These are phyloP conservation scores for Diaporthe sp. DNA, from an alignment of 2,329 filamentous ascomycete species.

Conservation along the genomic window DNA sequence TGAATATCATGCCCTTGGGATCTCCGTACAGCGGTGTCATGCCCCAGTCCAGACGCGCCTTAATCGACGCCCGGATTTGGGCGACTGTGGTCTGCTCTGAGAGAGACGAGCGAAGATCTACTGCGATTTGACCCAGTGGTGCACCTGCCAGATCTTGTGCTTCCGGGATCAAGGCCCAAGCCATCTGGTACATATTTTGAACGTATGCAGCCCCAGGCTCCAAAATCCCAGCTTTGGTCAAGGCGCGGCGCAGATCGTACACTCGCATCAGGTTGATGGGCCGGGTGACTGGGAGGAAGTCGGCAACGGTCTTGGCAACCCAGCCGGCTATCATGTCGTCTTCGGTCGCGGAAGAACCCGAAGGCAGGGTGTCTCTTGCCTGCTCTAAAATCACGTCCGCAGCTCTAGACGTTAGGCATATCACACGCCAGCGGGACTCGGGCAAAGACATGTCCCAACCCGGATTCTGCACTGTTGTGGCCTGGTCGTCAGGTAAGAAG, in stretches of 20 bases:
- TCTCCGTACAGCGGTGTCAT: background rate
- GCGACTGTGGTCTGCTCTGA: background rate
- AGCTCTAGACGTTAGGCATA: background rate
- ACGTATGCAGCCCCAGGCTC: background rate
- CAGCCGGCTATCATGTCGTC: slow-evolving; percentile 6
- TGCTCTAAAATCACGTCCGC: background rate
- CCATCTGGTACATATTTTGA: slow-evolving; percentile 5
- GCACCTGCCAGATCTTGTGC: background rate
- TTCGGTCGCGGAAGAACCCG: background rate
- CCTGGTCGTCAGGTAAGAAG: background rate
- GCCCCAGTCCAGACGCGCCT: background rate
- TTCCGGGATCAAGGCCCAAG: background rate
- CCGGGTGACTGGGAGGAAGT: background rate
- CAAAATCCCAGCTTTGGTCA: background rate
- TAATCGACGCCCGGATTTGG: background rate
- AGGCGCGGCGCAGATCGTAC: background rate
- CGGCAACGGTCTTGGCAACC: background rate
- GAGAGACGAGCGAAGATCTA: background rate
- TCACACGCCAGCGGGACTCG: background rate
- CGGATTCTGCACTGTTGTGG: background rate
- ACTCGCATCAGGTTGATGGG: background rate
- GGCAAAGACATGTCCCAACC: background rate
- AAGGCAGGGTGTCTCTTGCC: background rate
- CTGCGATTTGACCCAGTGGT: background rate
- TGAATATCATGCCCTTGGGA: background rate